Evolutionary conservation across 192 early-diverging fungal species (phyloP).

Genomic region (Podila minutissima): DNA sequence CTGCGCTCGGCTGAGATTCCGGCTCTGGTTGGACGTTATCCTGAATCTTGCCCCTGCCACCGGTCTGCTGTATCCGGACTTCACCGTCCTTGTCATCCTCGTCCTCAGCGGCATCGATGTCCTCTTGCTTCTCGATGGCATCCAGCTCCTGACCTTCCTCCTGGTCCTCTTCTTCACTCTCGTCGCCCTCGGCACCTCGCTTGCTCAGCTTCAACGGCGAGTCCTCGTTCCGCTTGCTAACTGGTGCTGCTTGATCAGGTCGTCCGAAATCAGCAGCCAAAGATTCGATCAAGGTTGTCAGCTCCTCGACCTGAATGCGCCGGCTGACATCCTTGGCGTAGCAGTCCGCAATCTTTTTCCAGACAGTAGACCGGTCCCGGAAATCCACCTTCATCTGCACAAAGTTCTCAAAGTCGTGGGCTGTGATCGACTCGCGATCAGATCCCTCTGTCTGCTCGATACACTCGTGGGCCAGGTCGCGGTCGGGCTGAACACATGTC

Average conservation of each 20-base stretch:
- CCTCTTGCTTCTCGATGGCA: conserved; percentile 6
- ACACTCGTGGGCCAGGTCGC: conserved; percentile 42
- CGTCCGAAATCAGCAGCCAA: conserved; percentile 27
- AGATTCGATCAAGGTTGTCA: conserved; percentile 23
- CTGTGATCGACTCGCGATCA: conserved; percentile 16
- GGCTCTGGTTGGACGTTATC: background rate
- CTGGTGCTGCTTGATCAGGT: background rate
- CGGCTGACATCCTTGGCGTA: conserved; percentile 48
- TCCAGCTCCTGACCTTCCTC: conserved; percentile 6
- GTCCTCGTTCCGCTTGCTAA: background rate
- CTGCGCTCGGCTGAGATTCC: background rate
- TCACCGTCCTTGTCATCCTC: conserved; percentile 15
- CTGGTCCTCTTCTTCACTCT: conserved; percentile 1
- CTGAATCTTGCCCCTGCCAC: background rate
- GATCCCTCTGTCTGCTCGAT: conserved; percentile 28
- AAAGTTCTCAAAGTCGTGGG: conserved; percentile 38
- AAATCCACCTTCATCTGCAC: conserved; percentile 41
- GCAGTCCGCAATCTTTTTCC: conserved; percentile 45
- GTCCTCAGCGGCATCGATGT: background rate
- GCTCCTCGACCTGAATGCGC: conserved; percentile 28
- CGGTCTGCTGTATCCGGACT: conserved; percentile 19
- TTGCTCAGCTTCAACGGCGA: background rate
- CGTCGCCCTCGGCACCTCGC: background rate
- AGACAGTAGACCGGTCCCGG: conserved; percentile 16
- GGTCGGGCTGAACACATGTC: conserved; percentile 39